Evolutionary conservation across 208 protist genomes (phyloP).

Genomic region (Naegleria lovaniensis): DNA sequence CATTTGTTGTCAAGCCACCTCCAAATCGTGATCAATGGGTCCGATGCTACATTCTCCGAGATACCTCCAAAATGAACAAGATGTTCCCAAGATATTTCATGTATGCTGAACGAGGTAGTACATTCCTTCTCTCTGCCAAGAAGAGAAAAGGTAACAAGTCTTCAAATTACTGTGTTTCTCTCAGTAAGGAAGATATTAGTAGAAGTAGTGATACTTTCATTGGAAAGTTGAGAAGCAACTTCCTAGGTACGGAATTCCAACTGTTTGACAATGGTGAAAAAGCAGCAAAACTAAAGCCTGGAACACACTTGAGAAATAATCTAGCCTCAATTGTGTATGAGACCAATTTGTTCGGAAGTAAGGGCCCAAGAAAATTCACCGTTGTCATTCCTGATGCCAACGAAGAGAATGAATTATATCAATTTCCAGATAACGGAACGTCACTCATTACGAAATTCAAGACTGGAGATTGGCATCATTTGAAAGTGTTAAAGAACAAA

Average conservation of each 20-base stretch:
- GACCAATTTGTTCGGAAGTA: constrained; percentile 55
- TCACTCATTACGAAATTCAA: neutral
- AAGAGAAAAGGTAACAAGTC: constrained; percentile 57
- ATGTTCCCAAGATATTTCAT: constrained; percentile 46
- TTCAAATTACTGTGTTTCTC: constrained; percentile 58
- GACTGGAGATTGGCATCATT: constrained; percentile 23
- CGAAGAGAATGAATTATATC: neutral
- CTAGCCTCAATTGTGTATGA: constrained; percentile 52
- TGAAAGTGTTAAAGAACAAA: constrained; percentile 56
- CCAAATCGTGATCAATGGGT: neutral
- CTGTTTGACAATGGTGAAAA: constrained; percentile 57
- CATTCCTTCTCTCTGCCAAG: constrained; percentile 52
- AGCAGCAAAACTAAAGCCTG: constrained; percentile 28
- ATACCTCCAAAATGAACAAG: constrained; percentile 33
- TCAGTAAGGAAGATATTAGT: constrained; percentile 49
- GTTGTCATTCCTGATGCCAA: constrained; percentile 51
- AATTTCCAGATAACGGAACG: neutral
- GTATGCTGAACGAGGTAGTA: constrained; percentile 47
- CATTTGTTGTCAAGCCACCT: neutral
- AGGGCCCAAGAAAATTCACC: constrained; percentile 60
- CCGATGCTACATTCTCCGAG: neutral
- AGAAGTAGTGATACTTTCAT: constrained; percentile 42
- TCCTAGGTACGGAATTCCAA: constrained; percentile 56
- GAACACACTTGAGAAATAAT: constrained; percentile 32
- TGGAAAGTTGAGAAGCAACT: constrained; percentile 58